A percentile compares a stretch with the other conserved stretches of the same genome.
Conservation (phyloP, 2,329 filamentous ascomycete genomes). For the Fusarium torreyae region DNA sequence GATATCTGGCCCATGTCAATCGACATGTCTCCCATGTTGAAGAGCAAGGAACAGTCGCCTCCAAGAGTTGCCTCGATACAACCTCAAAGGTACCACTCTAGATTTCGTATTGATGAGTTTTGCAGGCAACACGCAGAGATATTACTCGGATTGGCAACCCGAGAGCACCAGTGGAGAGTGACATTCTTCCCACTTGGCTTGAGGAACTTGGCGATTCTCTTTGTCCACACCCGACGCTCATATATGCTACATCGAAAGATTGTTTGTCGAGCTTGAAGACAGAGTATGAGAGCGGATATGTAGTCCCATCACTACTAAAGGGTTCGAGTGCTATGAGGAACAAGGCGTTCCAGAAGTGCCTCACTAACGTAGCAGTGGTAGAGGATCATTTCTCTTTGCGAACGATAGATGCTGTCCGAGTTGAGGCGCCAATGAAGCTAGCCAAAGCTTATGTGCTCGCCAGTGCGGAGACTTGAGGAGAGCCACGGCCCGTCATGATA, state of each 20-base stretch:
- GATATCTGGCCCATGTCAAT: background rate
- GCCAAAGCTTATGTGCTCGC: constrained; percentile 37
- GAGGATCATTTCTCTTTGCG: constrained; percentile 15
- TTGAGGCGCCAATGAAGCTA: constrained; percentile 24
- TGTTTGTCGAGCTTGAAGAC: background rate
- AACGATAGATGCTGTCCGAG: constrained; percentile 9
- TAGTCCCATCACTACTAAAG: constrained; percentile 12
- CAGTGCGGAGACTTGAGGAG: constrained; percentile 27
- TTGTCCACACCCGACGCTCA: constrained; percentile 2
- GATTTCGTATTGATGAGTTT: background rate
- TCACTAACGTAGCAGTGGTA: background rate
- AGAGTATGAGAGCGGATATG: constrained; percentile 1
- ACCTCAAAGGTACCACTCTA: background rate
- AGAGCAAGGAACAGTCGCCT: background rate
- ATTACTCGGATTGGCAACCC: constrained; percentile 28
- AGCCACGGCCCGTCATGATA: constrained; percentile 10
- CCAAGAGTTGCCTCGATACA: background rate
- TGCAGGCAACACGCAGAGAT: background rate
- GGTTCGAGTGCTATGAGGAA: constrained; percentile 24
- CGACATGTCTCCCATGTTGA: background rate
- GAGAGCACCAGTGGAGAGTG: constrained; percentile 19
- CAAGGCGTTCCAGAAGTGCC: constrained; percentile 4
- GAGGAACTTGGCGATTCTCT: constrained; percentile 15
- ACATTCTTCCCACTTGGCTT: constrained; percentile 11
- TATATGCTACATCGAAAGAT: background rate